Percentiles rank a stretch among this genome's conserved stretches.
Conservation (phyloP, 129 eudicot species). For the Saposhnikovia divaricata region DNA sequence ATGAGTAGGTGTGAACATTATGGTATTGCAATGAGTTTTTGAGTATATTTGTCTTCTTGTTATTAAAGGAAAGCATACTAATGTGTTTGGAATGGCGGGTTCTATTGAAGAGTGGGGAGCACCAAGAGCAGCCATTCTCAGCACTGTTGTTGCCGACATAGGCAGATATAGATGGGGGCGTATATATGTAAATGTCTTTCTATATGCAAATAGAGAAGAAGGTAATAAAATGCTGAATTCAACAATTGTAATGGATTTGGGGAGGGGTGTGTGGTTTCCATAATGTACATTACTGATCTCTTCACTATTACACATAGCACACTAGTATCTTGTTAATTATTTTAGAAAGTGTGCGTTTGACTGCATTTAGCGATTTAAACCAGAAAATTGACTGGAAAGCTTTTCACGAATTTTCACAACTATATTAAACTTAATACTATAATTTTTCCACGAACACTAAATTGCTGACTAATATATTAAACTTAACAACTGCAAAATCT, state of each 20-base stretch:
- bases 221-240: neutral
- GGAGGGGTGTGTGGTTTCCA: neutral
- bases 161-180: neutral
- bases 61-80: neutral
- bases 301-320: neutral
- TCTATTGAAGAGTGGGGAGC: neutral
- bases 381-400: neutral
- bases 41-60: neutral
- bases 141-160: neutral
- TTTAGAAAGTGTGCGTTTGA: no score
- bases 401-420: neutral
- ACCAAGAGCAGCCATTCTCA: neutral
- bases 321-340: neutral
- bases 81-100: neutral
- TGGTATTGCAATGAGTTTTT: neutral
- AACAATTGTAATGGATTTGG: conserved; percentile 1
- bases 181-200: no score
- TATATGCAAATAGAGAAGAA: neutral
- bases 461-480: neutral
- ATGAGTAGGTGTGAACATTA: no score
- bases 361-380: neutral
- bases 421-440: neutral
- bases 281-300: neutral
- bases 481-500: no score
- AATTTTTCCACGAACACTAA: neutral